Evolutionary conservation across 208 protist genomes (phyloP).

Genomic region (Spironucleus salmonicida): DNA sequence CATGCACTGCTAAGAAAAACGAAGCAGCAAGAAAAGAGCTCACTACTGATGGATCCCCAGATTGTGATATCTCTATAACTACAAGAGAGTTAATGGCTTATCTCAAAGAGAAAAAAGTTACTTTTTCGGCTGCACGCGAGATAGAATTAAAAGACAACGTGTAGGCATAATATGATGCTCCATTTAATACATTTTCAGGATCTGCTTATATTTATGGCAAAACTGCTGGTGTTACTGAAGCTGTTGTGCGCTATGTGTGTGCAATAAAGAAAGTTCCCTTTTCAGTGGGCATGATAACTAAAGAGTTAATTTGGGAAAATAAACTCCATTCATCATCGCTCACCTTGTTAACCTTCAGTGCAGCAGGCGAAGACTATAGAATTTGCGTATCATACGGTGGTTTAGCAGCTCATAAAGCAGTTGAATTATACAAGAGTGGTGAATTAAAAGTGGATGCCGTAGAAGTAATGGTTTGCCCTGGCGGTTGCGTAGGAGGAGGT

Average conservation of each 20-base stretch:
- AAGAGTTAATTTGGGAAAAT: no score
- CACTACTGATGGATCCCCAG: no score
- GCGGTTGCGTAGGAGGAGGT: slow-evolving; percentile 48
- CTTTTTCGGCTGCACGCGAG: no score
- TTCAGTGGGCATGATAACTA: no score
- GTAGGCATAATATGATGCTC: slow-evolving; percentile 1
- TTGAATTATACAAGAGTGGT: neutral
- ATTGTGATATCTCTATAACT: slow-evolving; percentile 22
- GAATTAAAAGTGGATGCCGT: slow-evolving; percentile 35
- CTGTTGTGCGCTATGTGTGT: slow-evolving; percentile 32
- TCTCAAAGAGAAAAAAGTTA: neutral
- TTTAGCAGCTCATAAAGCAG: neutral
- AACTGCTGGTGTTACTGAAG: slow-evolving; percentile 41
- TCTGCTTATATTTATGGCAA: slow-evolving; percentile 37
- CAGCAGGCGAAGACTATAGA: neutral
- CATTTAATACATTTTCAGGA: slow-evolving; percentile 32
- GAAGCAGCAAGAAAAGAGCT: slow-evolving; percentile 12
- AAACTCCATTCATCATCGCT: no score
- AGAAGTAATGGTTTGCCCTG: slow-evolving; percentile 49
- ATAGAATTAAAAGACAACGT: slow-evolving; percentile 4
- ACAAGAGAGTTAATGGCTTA: slow-evolving; percentile 10
- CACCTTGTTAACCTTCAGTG: no score
- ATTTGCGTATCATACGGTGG: neutral
- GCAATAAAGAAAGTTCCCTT: neutral
- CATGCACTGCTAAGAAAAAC: slow-evolving; percentile 38